Conservation (phyloP, 495 filamentous ascomycete species). For the Penicillium fimorum region DNA sequence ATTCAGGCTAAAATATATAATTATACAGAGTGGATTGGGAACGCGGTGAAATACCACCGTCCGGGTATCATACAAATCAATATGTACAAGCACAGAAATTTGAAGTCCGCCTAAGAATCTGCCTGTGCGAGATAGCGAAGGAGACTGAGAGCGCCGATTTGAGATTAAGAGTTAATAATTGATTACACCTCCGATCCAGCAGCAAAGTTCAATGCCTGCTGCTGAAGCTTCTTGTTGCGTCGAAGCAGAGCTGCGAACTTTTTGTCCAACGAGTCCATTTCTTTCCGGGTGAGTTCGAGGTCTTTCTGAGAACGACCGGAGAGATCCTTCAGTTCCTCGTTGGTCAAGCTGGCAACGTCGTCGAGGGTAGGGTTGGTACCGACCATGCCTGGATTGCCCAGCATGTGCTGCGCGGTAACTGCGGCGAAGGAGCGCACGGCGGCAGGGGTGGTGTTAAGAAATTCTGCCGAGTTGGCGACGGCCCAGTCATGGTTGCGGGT, state of each 20-base stretch:
- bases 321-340: conserved; percentile 41
- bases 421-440: conserved; percentile 46
- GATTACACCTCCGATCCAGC: conserved; percentile 7
- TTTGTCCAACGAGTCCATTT: conserved; percentile 45
- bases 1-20: conserved; percentile 2
- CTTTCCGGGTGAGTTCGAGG: conserved; percentile 43
- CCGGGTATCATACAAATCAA: conserved; percentile 4
- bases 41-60: neutral
- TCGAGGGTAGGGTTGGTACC: conserved; percentile 38
- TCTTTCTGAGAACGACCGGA: conserved; percentile 42
- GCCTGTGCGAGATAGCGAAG: neutral
- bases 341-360: conserved; percentile 43
- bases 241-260: conserved; percentile 48
- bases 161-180: neutral
- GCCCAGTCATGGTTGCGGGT: conserved; percentile 46
- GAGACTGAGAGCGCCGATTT: neutral
- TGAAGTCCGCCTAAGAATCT: neutral
- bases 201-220: conserved; percentile 34
- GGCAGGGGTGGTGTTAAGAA: conserved; percentile 42
- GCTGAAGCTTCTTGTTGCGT: conserved; percentile 49
- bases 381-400: conserved; percentile 36
- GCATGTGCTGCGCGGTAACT: conserved; percentile 43
- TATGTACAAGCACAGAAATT: conserved; percentile 2
- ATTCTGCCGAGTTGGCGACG: conserved; percentile 42
- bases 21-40: neutral